Base-by-base conservation (phyloP, 140 eudicot species). In the Stevia rebaudiana region DNA sequence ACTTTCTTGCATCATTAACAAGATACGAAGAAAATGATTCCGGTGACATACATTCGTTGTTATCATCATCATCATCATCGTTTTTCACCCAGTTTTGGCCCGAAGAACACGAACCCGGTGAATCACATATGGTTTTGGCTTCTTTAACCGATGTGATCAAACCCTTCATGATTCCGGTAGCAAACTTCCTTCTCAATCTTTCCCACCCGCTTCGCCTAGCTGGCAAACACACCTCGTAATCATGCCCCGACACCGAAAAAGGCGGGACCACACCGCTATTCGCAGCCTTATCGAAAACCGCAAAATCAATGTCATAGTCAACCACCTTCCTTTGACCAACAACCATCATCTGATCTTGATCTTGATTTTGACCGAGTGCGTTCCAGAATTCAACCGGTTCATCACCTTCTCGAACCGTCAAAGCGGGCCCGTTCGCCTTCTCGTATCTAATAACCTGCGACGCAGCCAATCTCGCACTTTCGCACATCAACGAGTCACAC, bases 231-330 rank as follows among this genome's bases (percentile, higher is more conserved):
- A 83, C 83, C 81, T 85, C 95, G 3, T 85, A 71, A 46, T 71
- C 73, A 18, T 74, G 65, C 22, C 88, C 92, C 1, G 89, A 74
- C 13, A 80, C 67, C 3, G 94, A 78, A 65, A 77, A 83, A 61
- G 96, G 90, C 7, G 98, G 96, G 24, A 92, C 83, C 64, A 85
- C 92, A 53, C 95, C 98, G 21, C 95, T 87, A 15, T 82, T 64
- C 25, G 86, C 82, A 39, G 95, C 98, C 69, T 82, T 83, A 10
- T 57, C 76, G n/a, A 88, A 88, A 69, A 88, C 81, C 37, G 82
- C 94, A 72, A 83, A 92, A 74, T 92, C 98, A n/a, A 77, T 33
- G 72, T 92, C 92, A 56, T 92, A 92, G 25, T 76, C 87, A 48
- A 60, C 67, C 7, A 84, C 82, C 57, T 74, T 79, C 80, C 92